Evolutionary conservation across 306 rosid genomes (phyloP).

Genomic region (Quillaja saponaria): DNA sequence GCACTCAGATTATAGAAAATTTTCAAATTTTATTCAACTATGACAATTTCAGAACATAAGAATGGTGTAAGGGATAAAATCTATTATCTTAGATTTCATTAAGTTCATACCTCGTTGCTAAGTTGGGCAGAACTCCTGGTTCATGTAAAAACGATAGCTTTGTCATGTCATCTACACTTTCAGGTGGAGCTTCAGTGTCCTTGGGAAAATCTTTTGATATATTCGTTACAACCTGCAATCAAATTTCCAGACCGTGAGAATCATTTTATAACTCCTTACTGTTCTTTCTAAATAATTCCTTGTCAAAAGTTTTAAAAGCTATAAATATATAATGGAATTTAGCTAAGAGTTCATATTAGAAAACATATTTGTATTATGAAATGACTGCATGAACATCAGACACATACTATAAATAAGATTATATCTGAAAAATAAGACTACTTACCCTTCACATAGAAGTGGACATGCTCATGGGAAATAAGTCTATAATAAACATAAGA

Average conservation of each 20-base stretch:
- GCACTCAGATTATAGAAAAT: constrained; percentile 30
- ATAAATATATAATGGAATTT: constrained; percentile 9
- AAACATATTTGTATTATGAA: not conserved
- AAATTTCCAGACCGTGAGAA: constrained; percentile 37
- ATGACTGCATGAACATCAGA: not conserved
- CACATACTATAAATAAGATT: constrained; percentile 15
- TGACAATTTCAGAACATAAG: constrained; percentile 22
- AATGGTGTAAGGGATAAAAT: constrained; percentile 2
- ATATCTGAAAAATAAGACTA: constrained; percentile 9
- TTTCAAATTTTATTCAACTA: no score
- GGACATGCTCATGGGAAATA: no score
- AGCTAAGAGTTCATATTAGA: constrained; percentile 10
- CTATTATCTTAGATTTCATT: constrained; percentile 85
- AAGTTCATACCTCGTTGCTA: constrained; percentile 96
- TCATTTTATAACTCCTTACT: constrained; percentile 1
- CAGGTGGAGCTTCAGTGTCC: constrained; percentile 97
- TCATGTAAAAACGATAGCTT: constrained; percentile 97
- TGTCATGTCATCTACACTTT: constrained; percentile 99
- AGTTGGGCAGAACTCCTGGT: constrained; percentile 96
- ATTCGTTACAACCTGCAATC: constrained; percentile 67
- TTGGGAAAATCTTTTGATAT: constrained; percentile 91
- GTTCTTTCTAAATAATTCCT: not conserved
- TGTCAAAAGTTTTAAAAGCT: not conserved
- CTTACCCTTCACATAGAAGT: not conserved
- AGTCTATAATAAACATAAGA: no score